Evolutionary conservation across 2,329 filamentous ascomycete genomes (phyloP), one percentile per base, ranked within the genome.

Genomic region (Ophiostoma pallidulum): DNA sequence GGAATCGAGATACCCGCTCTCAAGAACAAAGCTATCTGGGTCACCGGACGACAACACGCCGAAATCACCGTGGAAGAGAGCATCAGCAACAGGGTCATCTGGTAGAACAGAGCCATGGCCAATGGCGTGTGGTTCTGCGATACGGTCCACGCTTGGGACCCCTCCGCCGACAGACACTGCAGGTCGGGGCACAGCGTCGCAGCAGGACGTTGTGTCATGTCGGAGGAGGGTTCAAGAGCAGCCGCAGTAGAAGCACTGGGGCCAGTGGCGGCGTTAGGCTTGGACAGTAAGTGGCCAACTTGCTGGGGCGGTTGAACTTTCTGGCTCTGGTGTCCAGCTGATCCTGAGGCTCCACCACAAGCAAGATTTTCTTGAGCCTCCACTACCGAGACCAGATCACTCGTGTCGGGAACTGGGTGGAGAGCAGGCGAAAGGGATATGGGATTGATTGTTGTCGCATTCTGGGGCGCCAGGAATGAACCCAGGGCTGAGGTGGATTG

Each of bases 141-240:
- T 58, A 60, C 62, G 62, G 56, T 61, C 62, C 66, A 71, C 59
- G 66, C 64, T 64, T 63, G 66, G 60, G 70, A 66, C 66, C 69
- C 72, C 69, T 76, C 77, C 74, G 72, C 78, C 84, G 86, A 91
- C 83, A 80, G 92, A 97, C 92, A 98, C 92, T 85, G 92, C 92
- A 94, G 92, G 92, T 95, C 92, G 48, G 51, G 52, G 67, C 84
- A 97, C 92, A 97, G 96, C 91, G 96, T 84, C 90, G 78, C 92
- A 77, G 92, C 92, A 97, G 92, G 90, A 95, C 94, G 90, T 96
- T 96, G 92, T 96, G 90, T 92, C 92, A 80, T 72, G 78, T 94
- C 87, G 80, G 86, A 77, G 71, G 83, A 77, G 71, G 67, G 60
- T 57, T 60, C 58, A 55, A 55, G 58, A 50, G 57, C 37, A 41